Evolutionary conservation across 1,139 yeast species (phyloP).

Genomic region (Pichia sp.): DNA sequence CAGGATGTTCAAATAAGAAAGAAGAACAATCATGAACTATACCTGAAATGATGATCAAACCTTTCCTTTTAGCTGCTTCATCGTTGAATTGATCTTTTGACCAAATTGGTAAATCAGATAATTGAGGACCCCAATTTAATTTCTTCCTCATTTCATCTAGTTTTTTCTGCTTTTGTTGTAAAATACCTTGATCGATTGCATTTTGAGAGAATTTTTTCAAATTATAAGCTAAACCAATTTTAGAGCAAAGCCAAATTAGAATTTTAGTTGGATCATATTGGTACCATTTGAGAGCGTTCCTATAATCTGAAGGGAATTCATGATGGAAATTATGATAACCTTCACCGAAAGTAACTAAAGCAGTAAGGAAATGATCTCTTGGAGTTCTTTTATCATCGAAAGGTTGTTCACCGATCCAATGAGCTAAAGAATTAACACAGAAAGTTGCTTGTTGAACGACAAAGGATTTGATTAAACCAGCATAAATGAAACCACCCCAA

Average conservation of each 20-base stretch:
- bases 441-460: slow-evolving; percentile 95
- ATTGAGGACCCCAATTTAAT: slow-evolving; percentile 89
- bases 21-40: slow-evolving; percentile 86
- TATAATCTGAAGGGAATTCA: slow-evolving; percentile 97
- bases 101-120: slow-evolving; percentile 84
- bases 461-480: slow-evolving; percentile 77
- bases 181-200: slow-evolving; percentile 91
- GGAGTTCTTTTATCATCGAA: slow-evolving; percentile 97
- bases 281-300: slow-evolving; percentile 97
- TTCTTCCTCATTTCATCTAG: slow-evolving; percentile 70
- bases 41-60: slow-evolving; percentile 80
- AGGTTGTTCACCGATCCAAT: slow-evolving; percentile 97
- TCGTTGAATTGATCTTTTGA: slow-evolving; percentile 75
- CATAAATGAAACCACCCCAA: slow-evolving; percentile 88
- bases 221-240: slow-evolving; percentile 82
- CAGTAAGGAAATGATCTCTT: slow-evolving; percentile 90
- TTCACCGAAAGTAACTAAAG: slow-evolving; percentile 94
- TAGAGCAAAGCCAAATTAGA: slow-evolving; percentile 60
- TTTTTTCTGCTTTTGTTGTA: slow-evolving; percentile 96
- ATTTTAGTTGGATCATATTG: slow-evolving; percentile 97
- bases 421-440: slow-evolving; percentile 97
- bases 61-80: slow-evolving; percentile 47
- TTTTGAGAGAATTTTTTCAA: slow-evolving; percentile 90
- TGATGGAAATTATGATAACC: slow-evolving; percentile 99
- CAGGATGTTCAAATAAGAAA: slow-evolving; percentile 91